Percentiles rank a stretch among this genome's conserved stretches.
These are phyloP conservation scores for Kwoniella bestiolae DNA, from an alignment of 768 basidiomycete genomes.

Conservation along the genomic window DNA sequence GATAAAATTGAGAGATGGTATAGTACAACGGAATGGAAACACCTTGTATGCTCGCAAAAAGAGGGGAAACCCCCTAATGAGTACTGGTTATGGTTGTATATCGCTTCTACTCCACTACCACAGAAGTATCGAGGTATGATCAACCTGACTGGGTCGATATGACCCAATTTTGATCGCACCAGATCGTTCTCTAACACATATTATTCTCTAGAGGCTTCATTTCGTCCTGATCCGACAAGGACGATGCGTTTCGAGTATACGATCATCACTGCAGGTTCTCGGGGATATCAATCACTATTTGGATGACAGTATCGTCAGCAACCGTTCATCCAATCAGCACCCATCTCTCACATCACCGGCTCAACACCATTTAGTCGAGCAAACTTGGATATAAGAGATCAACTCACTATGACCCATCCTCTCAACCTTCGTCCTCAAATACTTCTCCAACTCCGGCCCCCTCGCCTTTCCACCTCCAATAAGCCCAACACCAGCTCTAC, in stretches of 20 bases:
- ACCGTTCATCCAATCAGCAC: too few species aligned
- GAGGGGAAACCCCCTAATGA: too few species aligned
- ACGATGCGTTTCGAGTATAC: neutral
- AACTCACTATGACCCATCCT: slow-evolving; percentile 82
- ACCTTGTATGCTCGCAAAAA: too few species aligned
- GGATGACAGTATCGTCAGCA: neutral
- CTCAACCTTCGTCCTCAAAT: slow-evolving; percentile 92
- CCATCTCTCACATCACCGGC: too few species aligned
- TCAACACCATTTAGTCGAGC: too few species aligned
- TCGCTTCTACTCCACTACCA: too few species aligned
- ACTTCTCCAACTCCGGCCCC: slow-evolving; percentile 89
- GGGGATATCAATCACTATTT: slow-evolving; percentile 45
- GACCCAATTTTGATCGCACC: too few species aligned
- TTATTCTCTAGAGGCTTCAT: neutral
- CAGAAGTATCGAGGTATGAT: too few species aligned
- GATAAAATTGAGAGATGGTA: neutral
- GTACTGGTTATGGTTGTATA: too few species aligned
- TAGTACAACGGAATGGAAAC: too few species aligned
- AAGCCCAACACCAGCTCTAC: slow-evolving; percentile 71
- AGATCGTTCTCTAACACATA: too few species aligned
- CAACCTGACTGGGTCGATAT: too few species aligned
- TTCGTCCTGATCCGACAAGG: neutral
- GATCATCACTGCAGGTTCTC: slow-evolving; percentile 10
- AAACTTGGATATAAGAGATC: neutral
- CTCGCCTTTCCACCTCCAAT: slow-evolving; percentile 76